These are phyloP conservation scores for Puccinia triticina DNA, from an alignment of 1,284 basidiomycete species.

Conservation along the genomic window DNA sequence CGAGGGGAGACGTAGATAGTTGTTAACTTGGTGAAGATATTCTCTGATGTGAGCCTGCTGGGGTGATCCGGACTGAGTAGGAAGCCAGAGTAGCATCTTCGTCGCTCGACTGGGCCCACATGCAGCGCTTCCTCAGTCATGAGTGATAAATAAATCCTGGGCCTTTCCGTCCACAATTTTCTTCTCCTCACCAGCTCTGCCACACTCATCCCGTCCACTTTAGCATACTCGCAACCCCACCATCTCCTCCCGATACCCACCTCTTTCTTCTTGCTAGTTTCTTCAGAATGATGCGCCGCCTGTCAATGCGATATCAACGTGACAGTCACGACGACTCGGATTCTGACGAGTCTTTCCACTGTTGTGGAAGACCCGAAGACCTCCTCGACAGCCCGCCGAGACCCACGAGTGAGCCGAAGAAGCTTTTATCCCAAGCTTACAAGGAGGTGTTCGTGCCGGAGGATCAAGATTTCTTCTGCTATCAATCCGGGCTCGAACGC, in stretches of 20 bases:
- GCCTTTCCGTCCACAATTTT: no score
- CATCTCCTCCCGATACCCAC: background rate
- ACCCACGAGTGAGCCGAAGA: background rate
- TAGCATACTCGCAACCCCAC: background rate
- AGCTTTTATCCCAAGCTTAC: background rate
- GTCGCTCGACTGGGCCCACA: no score
- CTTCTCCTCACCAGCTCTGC: background rate
- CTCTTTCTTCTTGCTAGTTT: background rate
- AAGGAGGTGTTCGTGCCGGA: background rate
- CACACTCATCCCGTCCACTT: constrained; percentile 1
- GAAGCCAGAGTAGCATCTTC: no score
- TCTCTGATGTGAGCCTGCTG: no score
- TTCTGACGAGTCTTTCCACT: constrained; percentile 22
- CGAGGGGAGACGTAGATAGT: no score
- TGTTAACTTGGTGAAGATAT: no score
- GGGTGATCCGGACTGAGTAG: no score
- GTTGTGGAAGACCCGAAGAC: constrained; percentile 17
- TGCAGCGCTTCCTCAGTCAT: no score
- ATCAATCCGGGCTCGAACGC: constrained; percentile 4
- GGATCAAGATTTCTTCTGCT: background rate
- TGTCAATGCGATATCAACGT: background rate
- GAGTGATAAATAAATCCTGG: no score
- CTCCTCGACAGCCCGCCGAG: background rate
- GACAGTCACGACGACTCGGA: background rate
- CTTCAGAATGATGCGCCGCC: background rate